Evolutionary conservation across 352 stramenopile species (phyloP).

Genomic region (Globisporangium lucens): DNA sequence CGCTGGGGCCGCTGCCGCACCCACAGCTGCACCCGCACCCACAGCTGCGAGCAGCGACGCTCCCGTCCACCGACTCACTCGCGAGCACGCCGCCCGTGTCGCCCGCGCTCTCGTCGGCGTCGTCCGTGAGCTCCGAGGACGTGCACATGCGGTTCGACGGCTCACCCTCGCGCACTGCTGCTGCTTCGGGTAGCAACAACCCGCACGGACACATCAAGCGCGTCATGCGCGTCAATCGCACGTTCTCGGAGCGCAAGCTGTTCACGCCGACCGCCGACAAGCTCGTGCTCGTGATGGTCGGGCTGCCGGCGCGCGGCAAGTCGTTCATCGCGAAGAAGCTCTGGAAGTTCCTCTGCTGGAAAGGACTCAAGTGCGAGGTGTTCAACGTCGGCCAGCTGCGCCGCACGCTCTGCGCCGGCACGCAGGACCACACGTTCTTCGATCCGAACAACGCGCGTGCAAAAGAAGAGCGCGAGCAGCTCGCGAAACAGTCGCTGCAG

Average conservation of each 20-base stretch:
- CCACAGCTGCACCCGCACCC: background rate
- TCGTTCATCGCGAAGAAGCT: constrained; percentile 95
- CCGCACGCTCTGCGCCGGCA: constrained; percentile 64
- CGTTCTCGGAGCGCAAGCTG: constrained; percentile 68
- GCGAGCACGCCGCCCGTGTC: constrained; percentile 10
- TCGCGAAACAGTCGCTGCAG: constrained; percentile 77
- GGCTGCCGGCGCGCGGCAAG: constrained; percentile 92
- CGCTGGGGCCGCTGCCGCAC: background rate
- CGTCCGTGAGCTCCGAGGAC: constrained; percentile 9
- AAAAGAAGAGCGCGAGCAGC: constrained; percentile 63
- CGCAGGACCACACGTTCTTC: constrained; percentile 90
- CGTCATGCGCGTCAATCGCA: constrained; percentile 21
- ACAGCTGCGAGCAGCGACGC: constrained; percentile 2
- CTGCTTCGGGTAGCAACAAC: background rate
- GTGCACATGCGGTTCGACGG: constrained; percentile 5
- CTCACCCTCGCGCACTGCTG: background rate
- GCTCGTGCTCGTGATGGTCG: constrained; percentile 95
- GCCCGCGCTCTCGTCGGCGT: constrained; percentile 16
- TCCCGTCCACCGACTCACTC: background rate
- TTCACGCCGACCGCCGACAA: constrained; percentile 90
- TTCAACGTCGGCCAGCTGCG: constrained; percentile 96
- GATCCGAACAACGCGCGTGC: constrained; percentile 86
- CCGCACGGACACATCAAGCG: constrained; percentile 13
- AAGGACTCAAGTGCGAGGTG: constrained; percentile 76
- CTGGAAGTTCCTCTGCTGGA: constrained; percentile 79